Evolutionary conservation across 805 yeast genomes (phyloP).

Genomic region (Metschnikowia lochheadii): DNA sequence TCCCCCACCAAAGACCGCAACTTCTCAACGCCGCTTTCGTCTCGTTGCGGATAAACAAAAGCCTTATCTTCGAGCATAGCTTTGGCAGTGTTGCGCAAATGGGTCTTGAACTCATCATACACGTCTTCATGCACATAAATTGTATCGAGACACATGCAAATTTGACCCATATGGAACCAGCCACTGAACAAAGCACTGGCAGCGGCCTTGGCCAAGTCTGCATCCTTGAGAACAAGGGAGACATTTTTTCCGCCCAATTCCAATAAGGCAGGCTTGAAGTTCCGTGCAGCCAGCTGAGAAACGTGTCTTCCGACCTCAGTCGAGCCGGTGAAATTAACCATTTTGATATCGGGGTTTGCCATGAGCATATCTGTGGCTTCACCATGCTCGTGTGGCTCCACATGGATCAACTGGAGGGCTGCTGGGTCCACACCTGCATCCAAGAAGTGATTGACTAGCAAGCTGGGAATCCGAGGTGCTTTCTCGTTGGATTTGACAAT

Average conservation of each 20-base stretch:
- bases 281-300: slow-evolving; percentile 33
- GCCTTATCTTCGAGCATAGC: slow-evolving; percentile 18
- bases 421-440: slow-evolving; percentile 38
- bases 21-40: slow-evolving; percentile 18
- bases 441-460: slow-evolving; percentile 29
- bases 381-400: slow-evolving; percentile 22
- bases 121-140: slow-evolving; percentile 32
- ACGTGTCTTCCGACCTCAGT: slow-evolving; percentile 35
- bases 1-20: slow-evolving; percentile 27
- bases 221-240: slow-evolving; percentile 30
- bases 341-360: slow-evolving; percentile 24
- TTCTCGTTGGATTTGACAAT: slow-evolving; percentile 39
- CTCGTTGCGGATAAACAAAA: slow-evolving; percentile 28
- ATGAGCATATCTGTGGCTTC: slow-evolving; percentile 25
- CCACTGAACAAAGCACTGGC: slow-evolving; percentile 26
- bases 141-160: slow-evolving; percentile 45
- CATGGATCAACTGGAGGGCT: slow-evolving; percentile 34
- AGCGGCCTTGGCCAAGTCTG: slow-evolving; percentile 31
- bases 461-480: slow-evolving; percentile 30
- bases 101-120: slow-evolving; percentile 26
- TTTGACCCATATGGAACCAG: slow-evolving; percentile 45
- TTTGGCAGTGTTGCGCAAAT: slow-evolving; percentile 17
- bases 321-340: slow-evolving; percentile 46
- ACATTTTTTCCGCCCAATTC: slow-evolving; percentile 47
- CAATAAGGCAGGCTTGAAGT: slow-evolving; percentile 38